Percentiles rank a stretch among this genome's conserved stretches.
These are phyloP conservation scores for Penicillium psychrofluorescens DNA, from an alignment of 495 filamentous ascomycete species.

Conservation along the genomic window DNA sequence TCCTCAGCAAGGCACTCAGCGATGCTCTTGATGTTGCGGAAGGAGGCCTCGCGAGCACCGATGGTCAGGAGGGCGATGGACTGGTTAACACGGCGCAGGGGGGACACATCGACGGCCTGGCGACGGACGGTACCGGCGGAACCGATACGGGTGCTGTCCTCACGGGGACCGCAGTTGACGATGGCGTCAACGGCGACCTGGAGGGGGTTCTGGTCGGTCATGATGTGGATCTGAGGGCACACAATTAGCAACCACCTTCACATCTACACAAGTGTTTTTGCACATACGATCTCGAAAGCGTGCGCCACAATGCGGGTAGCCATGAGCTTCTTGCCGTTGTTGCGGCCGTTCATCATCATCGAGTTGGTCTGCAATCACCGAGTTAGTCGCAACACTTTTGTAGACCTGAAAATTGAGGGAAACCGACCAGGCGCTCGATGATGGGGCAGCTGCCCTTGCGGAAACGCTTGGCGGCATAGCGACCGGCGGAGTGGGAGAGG, in stretches of 20 bases:
- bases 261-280: too few relatives aligned
- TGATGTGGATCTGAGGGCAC: slow-evolving; percentile 81
- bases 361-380: slow-evolving; percentile 66
- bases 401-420: too few relatives aligned
- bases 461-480: slow-evolving; percentile 99
- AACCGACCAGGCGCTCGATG: slow-evolving; percentile 76
- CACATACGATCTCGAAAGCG: slow-evolving; percentile 95
- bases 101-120: slow-evolving; percentile 99
- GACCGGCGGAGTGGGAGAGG: slow-evolving; percentile 95
- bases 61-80: slow-evolving; percentile 96
- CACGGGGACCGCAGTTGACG: slow-evolving; percentile 99
- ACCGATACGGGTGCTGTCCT: slow-evolving; percentile 99
- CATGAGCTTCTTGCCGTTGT: slow-evolving; percentile 99
- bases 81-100: slow-evolving; percentile 99
- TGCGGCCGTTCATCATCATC: slow-evolving; percentile 99
- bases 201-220: slow-evolving; percentile 99
- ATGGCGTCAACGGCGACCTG: slow-evolving; percentile 99
- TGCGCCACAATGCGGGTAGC: slow-evolving; percentile 98
- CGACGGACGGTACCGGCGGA: slow-evolving; percentile 98
- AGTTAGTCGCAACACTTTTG: too few relatives aligned
- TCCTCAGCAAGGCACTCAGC: slow-evolving; percentile 99
- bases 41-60: slow-evolving; percentile 92
- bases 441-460: slow-evolving; percentile 99
- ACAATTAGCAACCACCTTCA: too few relatives aligned
- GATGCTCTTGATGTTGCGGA: slow-evolving; percentile 98